A percentile compares a stretch with the other conserved stretches of the same genome.
These are phyloP conservation scores for Hypoxylon trugodes DNA, from an alignment of 495 filamentous ascomycete genomes.

Conservation along the genomic window DNA sequence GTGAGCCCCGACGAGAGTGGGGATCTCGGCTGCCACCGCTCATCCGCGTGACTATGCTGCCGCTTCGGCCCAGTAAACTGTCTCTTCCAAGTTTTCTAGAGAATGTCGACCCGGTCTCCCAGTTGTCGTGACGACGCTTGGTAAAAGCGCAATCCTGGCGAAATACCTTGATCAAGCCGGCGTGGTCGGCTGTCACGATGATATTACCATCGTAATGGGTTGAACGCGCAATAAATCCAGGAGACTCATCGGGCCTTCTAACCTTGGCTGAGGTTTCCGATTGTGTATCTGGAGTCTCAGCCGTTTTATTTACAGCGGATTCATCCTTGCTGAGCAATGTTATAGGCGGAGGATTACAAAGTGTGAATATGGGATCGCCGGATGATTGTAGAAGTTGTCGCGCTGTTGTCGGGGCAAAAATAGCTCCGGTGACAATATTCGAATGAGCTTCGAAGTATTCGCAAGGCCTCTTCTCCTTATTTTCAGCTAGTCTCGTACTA, in stretches of 20 bases:
- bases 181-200: slow-evolving; percentile 88
- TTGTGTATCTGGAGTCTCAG: slow-evolving; percentile 45
- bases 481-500: slow-evolving; percentile 65
- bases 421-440: slow-evolving; percentile 83
- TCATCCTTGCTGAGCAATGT: slow-evolving; percentile 81
- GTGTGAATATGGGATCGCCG: slow-evolving; percentile 91
- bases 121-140: slow-evolving; percentile 66
- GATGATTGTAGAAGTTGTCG: slow-evolving; percentile 79
- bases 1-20: slow-evolving; percentile 64
- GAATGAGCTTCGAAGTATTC: slow-evolving; percentile 92
- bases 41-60: slow-evolving; percentile 63
- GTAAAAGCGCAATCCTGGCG: slow-evolving; percentile 86
- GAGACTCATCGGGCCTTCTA: slow-evolving; percentile 59
- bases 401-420: slow-evolving; percentile 83
- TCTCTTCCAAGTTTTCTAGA: slow-evolving; percentile 69
- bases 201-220: slow-evolving; percentile 87
- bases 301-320: slow-evolving; percentile 48
- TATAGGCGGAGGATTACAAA: slow-evolving; percentile 95
- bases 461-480: slow-evolving; percentile 78
- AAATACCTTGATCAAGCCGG: slow-evolving; percentile 90
- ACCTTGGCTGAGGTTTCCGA: slow-evolving; percentile 45
- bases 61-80: slow-evolving; percentile 68
- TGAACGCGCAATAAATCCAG: slow-evolving; percentile 74
- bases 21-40: slow-evolving; percentile 59
- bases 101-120: slow-evolving; percentile 79